These are phyloP conservation scores for Parafenestella ontariensis DNA, from an alignment of 2,329 filamentous ascomycete genomes.

Conservation along the genomic window DNA sequence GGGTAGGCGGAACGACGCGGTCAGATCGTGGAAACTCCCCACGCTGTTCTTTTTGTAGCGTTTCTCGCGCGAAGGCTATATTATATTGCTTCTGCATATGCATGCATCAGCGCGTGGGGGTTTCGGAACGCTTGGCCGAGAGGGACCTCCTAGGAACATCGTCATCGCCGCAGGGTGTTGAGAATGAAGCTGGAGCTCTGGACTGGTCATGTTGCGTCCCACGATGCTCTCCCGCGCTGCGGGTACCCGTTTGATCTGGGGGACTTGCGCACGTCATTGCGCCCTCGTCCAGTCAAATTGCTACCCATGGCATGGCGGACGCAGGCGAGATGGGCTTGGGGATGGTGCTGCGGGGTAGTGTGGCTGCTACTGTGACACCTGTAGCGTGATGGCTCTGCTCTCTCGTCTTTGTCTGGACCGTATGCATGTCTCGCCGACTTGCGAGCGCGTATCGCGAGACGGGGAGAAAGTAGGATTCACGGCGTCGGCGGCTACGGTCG, in stretches of 20 bases:
- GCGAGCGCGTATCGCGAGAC: slow-evolving; percentile 16
- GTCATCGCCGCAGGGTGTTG: neutral
- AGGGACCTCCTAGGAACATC: slow-evolving; percentile 11
- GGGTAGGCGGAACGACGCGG: slow-evolving; percentile 10
- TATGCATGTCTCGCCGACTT: no score
- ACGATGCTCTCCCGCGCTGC: slow-evolving; percentile 11
- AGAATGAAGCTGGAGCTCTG: neutral
- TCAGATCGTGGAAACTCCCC: slow-evolving; percentile 11
- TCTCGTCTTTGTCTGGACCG: no score
- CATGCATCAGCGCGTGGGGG: slow-evolving; percentile 21
- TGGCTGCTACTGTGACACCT: neutral
- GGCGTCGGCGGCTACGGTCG: slow-evolving; percentile 28
- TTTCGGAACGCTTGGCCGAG: slow-evolving; percentile 10
- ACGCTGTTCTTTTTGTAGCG: slow-evolving; percentile 17
- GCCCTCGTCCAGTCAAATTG: slow-evolving; percentile 6
- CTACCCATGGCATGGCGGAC: slow-evolving; percentile 9
- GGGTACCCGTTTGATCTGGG: slow-evolving; percentile 20
- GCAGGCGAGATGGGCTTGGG: slow-evolving; percentile 14
- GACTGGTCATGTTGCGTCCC: slow-evolving; percentile 1
- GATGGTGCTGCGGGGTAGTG: slow-evolving; percentile 29
- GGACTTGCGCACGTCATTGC: slow-evolving; percentile 23
- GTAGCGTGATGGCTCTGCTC: slow-evolving; percentile 6
- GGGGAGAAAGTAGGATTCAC: slow-evolving; percentile 11
- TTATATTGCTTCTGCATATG: slow-evolving; percentile 25
- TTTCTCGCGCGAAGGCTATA: slow-evolving; percentile 29